Evolutionary conservation across 768 basidiomycete genomes (phyloP), one percentile per base, ranked within the genome.

Genomic region (Termitomyces sp.): DNA sequence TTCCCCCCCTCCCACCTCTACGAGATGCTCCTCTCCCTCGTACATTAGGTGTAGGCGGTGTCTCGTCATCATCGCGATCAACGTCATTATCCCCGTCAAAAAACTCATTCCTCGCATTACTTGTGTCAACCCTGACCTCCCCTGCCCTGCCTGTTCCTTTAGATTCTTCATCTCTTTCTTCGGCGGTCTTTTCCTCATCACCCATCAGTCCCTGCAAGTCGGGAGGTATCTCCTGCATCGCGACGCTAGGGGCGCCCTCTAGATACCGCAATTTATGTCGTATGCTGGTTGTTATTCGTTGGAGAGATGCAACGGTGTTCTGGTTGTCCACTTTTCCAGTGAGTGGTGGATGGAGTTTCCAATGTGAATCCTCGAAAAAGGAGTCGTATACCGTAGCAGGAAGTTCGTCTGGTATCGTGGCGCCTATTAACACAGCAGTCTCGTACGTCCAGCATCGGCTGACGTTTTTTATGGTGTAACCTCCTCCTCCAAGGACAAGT

Each of bases 391-490:
- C 84, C 1, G 94, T 98, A 23, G 76, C 74, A 0, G 96, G 96
- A 9, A 99, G 84, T 57, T 89, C 86, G 72, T 96, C 88, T 0
- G 94, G 88, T 28, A 99, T 82, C 37, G 80, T 72, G 0, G 86
- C 82, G 16, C 91, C 93, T 45, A 97, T 87, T 8, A 96, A 84
- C 0, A 98, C 89, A 12, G 92, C 86, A 0, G 97, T 99, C 70
- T 99, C 96, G 75, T 99, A 96, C 34, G 96, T 88, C 96, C 96
- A 99, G 68, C 96, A 99, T n/a, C 96, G 84, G 45, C 91, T 89
- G 61, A 99, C 97, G 67, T 96, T 96, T 67, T 94, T 91, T 69
- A 98, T 91, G 5, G 94, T 94, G 72, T 99, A 99, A 0, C 96
- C 96, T 3, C 96, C 96, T 2, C 96, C 96, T 41, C 96, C 96